phyloP scores from a whole-genome alignment of 495 filamentous ascomycete genomes.

The Penicillium taxi region DNA sequence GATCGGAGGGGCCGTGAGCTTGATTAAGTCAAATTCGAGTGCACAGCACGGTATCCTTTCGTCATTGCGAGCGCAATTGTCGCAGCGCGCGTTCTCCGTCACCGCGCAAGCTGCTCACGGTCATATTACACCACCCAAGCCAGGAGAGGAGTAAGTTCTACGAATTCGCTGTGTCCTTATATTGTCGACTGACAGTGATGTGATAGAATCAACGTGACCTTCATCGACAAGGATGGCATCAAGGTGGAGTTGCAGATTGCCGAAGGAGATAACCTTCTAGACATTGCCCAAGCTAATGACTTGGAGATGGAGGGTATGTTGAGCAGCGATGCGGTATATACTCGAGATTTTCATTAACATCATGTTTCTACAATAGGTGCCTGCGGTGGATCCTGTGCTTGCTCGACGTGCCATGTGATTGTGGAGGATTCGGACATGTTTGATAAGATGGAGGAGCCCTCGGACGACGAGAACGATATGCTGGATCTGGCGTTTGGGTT shows the following conservation, averaged over 20 bases:
- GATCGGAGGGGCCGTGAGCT: constrained; percentile 12
- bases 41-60: constrained; percentile 7
- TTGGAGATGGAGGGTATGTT: constrained; percentile 86
- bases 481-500: constrained; percentile 91
- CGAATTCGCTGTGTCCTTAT: not conserved
- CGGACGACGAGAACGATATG: constrained; percentile 99
- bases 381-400: constrained; percentile 92
- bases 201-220: constrained; percentile 73
- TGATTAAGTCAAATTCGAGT: constrained; percentile 7
- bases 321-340: too few species aligned
- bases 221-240: constrained; percentile 86
- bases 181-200: not conserved
- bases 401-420: constrained; percentile 96
- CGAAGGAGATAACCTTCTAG: constrained; percentile 83
- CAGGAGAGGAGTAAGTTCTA: constrained; percentile 83
- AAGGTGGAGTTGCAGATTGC: constrained; percentile 68
- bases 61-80: constrained; percentile 19
- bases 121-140: constrained; percentile 73
- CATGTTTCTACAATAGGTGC: constrained; percentile 47
- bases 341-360: not conserved
- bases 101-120: constrained; percentile 58
- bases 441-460: constrained; percentile 85
- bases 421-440: constrained; percentile 76
- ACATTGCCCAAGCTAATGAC: constrained; percentile 91
- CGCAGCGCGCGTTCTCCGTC: constrained; percentile 56